A percentile compares a stretch with the other conserved stretches of the same genome.
Conservation (phyloP, 495 filamentous ascomycete species). For the Cercophora newfieldiana region DNA sequence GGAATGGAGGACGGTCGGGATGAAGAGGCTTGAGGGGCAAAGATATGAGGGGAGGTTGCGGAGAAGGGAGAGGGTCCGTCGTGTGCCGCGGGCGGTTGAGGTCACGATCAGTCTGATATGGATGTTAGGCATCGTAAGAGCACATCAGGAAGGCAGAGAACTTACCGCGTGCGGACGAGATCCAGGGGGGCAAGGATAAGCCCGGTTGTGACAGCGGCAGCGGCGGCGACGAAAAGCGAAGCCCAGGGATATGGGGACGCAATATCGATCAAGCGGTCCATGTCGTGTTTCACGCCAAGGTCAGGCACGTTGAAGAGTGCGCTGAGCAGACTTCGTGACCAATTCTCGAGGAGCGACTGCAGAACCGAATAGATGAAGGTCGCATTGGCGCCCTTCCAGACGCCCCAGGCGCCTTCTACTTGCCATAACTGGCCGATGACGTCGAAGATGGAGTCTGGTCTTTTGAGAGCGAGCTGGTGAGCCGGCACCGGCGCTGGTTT, state of each 20-base stretch:
- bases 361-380: constrained; percentile 85
- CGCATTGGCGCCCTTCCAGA: constrained; percentile 93
- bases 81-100: constrained; percentile 67
- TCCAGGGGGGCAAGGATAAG: constrained; percentile 83
- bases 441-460: constrained; percentile 71
- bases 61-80: constrained; percentile 72
- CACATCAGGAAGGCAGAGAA: not conserved
- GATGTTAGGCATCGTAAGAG: constrained; percentile 23
- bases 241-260: constrained; percentile 72
- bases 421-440: constrained; percentile 82
- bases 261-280: constrained; percentile 54
- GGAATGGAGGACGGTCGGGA: constrained; percentile 83
- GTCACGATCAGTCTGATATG: constrained; percentile 69
- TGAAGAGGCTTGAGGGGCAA: constrained; percentile 67
- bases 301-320: constrained; percentile 84
- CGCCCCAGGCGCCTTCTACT: constrained; percentile 85
- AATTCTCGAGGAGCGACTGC: constrained; percentile 81
- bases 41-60: constrained; percentile 74
- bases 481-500: constrained; percentile 35
- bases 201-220: constrained; percentile 77
- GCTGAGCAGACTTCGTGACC: constrained; percentile 78
- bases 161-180: constrained; percentile 77
- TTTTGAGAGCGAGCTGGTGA: constrained; percentile 68
- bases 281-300: constrained; percentile 59
- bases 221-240: constrained; percentile 75